Evolutionary conservation across 371 early-diverging fungal genomes (phyloP).

Genomic region (Saksenaea vasiformis): DNA sequence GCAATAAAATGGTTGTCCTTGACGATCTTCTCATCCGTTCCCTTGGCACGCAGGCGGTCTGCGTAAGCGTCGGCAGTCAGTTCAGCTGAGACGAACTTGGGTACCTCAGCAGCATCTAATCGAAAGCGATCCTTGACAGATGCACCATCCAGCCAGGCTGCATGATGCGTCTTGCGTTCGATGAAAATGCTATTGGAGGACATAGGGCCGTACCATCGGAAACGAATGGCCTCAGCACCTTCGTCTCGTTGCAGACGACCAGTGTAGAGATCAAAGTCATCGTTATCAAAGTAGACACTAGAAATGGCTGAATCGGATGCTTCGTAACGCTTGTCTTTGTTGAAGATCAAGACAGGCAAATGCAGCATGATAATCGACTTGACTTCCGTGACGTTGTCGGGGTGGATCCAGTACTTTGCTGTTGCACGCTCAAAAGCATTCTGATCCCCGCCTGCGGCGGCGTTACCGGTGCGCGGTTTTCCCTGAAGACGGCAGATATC

Average conservation of each 20-base stretch:
- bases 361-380: conserved; percentile 88
- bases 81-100: conserved; percentile 64
- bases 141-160: conserved; percentile 94
- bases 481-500: conserved; percentile 88
- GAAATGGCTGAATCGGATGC: conserved; percentile 69
- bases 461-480: conserved; percentile 34
- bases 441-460: conserved; percentile 65
- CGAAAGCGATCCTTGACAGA: conserved; percentile 67
- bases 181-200: conserved; percentile 77
- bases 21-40: conserved; percentile 63
- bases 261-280: conserved; percentile 83
- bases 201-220: conserved; percentile 79
- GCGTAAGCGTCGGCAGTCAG: conserved; percentile 87
- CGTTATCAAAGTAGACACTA: conserved; percentile 94
- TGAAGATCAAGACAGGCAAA: conserved; percentile 86
- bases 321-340: conserved; percentile 37
- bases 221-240: conserved; percentile 84
- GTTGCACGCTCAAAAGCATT: conserved; percentile 88
- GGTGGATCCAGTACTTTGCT: conserved; percentile 98
- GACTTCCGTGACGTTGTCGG: conserved; percentile 93
- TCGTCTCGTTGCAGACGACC: conserved; percentile 89
- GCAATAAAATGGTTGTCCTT: conserved; percentile 71
- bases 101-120: conserved; percentile 43
- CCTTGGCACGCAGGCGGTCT: conserved; percentile 77
- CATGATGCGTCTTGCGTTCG: conserved; percentile 88